phyloP scores from a whole-genome alignment of 2,329 filamentous ascomycete genomes.

The Didymellaceae sp. region DNA sequence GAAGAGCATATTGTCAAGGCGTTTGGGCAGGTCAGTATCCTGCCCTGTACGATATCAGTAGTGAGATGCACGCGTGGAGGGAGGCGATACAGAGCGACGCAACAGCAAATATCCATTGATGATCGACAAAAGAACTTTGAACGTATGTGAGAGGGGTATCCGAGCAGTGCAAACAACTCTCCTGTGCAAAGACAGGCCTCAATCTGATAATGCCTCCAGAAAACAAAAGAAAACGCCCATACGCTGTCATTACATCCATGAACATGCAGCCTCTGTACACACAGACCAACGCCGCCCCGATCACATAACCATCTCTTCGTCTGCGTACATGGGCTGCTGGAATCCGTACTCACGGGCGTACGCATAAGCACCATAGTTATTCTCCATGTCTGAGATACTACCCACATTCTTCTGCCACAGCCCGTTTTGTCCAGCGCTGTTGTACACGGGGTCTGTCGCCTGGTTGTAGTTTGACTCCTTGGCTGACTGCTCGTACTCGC shows the following conservation, averaged over 20 bases:
- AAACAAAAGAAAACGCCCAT: slow-evolving; percentile 2
- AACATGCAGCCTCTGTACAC: not conserved
- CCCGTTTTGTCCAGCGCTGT: slow-evolving; percentile 45
- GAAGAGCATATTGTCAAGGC: slow-evolving; percentile 18
- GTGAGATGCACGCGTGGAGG: not conserved
- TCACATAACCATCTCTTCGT: slow-evolving; percentile 52
- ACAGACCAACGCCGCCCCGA: too few relatives aligned
- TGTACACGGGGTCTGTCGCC: slow-evolving; percentile 75
- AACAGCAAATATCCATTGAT: slow-evolving; percentile 5
- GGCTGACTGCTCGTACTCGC: slow-evolving; percentile 66
- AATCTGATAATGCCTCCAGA: not conserved
- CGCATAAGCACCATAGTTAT: slow-evolving; percentile 70
- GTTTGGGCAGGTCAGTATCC: slow-evolving; percentile 14
- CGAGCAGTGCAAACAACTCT: slow-evolving; percentile 3
- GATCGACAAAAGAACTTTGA: not conserved
- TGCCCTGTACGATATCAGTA: slow-evolving; percentile 17
- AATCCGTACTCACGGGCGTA: slow-evolving; percentile 60
- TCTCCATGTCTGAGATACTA: slow-evolving; percentile 63
- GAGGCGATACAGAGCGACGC: slow-evolving; percentile 1
- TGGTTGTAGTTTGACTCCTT: slow-evolving; percentile 55
- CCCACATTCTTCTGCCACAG: slow-evolving; percentile 56
- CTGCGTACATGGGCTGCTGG: slow-evolving; percentile 33
- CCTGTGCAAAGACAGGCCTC: not conserved
- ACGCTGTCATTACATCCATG: slow-evolving; percentile 10
- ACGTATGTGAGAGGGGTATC: slow-evolving; percentile 5